Evolutionary conservation across 78 protist species (phyloP).

Genomic region (Trichosphaerium sp.): DNA sequence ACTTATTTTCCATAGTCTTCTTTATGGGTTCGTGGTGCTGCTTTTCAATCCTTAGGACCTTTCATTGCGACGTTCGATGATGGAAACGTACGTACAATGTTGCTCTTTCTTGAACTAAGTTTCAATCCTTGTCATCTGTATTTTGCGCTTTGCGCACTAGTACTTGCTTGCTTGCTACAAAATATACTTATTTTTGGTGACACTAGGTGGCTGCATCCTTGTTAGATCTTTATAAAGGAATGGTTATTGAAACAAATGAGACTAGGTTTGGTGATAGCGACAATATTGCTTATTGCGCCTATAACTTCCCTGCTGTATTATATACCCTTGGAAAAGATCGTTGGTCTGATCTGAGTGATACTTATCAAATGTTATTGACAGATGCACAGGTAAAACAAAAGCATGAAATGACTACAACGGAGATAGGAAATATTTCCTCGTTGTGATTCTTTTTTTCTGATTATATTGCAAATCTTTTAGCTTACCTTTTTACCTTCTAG

Average conservation of each 20-base stretch:
- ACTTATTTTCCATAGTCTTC: conserved; percentile 14
- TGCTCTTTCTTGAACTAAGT: too few species aligned
- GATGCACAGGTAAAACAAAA: conserved; percentile 10
- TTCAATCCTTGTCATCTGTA: too few species aligned
- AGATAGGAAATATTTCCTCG: background rate
- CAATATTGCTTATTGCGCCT: conserved; percentile 38
- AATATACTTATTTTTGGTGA: too few species aligned
- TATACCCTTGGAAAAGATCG: conserved; percentile 36
- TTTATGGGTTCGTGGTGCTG: conserved; percentile 49
- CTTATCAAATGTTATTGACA: conserved; percentile 19
- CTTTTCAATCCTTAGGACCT: conserved; percentile 45
- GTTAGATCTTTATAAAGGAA: conserved; percentile 8
- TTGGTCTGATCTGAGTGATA: conserved; percentile 38
- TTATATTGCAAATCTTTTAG: too few species aligned
- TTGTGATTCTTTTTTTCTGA: background rate
- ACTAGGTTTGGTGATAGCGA: conserved; percentile 35
- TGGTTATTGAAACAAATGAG: conserved; percentile 9
- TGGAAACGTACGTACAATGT: too few species aligned
- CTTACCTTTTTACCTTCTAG: too few species aligned
- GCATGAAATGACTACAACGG: background rate
- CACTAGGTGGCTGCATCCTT: conserved; percentile 20
- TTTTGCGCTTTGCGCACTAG: too few species aligned
- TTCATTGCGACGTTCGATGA: conserved; percentile 44
- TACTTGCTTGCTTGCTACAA: too few species aligned
- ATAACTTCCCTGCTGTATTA: conserved; percentile 48